phyloP scores from a whole-genome alignment of 2,329 filamentous ascomycete species.

The Penicillium sp. region DNA sequence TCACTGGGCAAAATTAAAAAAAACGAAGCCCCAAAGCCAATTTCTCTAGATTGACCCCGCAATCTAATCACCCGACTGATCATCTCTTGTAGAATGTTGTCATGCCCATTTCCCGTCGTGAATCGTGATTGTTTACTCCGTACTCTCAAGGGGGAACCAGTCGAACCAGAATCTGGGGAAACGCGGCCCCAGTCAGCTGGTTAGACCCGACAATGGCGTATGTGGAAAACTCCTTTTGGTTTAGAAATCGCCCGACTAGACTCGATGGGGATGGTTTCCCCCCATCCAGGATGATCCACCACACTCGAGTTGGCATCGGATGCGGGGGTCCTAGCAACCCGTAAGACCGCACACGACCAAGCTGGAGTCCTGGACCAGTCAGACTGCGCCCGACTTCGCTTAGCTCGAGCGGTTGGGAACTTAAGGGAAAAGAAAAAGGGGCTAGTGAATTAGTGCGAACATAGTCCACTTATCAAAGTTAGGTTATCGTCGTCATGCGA shows the following conservation, averaged over 20 bases:
- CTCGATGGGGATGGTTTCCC: neutral
- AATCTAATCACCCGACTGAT: neutral
- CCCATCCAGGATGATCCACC: neutral
- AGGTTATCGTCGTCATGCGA: too few relatives aligned
- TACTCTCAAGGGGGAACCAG: slow-evolving; percentile 1
- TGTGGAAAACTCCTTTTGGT: neutral
- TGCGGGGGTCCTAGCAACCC: neutral
- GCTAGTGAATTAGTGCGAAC: neutral
- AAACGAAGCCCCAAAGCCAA: neutral
- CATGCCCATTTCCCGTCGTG: too few relatives aligned
- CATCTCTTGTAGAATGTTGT: neutral
- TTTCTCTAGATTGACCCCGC: neutral
- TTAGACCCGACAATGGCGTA: slow-evolving; percentile 1
- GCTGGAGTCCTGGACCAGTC: neutral
- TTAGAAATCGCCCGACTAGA: neutral
- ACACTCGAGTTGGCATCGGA: neutral
- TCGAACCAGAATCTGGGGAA: slow-evolving; percentile 27
- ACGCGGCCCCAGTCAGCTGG: slow-evolving; percentile 15
- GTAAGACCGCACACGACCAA: neutral
- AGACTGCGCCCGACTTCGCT: neutral
- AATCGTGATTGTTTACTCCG: neutral
- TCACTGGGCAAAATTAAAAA: neutral
- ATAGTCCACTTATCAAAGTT: neutral
- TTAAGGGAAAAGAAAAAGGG: neutral
- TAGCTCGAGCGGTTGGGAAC: neutral